Evolutionary conservation across 2,329 filamentous ascomycete species (phyloP), one percentile per base, ranked within the genome.

Genomic region (Dothideomycetes sp.): DNA sequence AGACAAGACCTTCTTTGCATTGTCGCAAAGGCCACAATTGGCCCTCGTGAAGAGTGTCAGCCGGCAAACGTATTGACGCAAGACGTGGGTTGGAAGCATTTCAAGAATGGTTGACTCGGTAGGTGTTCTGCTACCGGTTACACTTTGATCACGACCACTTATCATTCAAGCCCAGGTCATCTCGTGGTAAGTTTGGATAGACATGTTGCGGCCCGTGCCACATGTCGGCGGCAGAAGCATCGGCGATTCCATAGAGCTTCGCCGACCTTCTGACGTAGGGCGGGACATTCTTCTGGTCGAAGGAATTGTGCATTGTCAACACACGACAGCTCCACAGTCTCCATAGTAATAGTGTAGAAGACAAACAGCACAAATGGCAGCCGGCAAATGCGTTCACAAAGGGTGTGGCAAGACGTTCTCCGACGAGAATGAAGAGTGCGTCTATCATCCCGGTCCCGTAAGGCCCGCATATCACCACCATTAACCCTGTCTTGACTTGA

Each of bases 381-480:
- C 80, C 42, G 75, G 79, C 54, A 96, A 94, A 68, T 98, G 91
- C 62, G 86, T 95, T 43, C 91, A 95, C 68, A 88, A 94, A 64
- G 87, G 88, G 60, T 98, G 91, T 64, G 86, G 83, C 54, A 96
- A 95, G 72, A 63, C 70, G 48, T 96, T 86, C 63, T 79, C 79
- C 36, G 82, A 95, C 60, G 65, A 79, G 8, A 77, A 85, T 31
- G 89, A 94, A 61, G 73, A 79, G 50, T 98, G 91, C 66, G 67
- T 77, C 52, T 96, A 95, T 67, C 91, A 98, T 65, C 86, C 89
- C 32, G 88, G 88, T 37, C 39, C 39, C 15, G 39, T 41, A 22
- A 22, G 39, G 9, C n/a, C 9, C n/a, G 5, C 29, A 5, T 8
- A 14, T 15, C 10, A 1, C 19, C 17, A 11, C 2, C 19, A 11